phyloP scores from a whole-genome alignment of 2,329 filamentous ascomycete species.

The Aspergillus sp. region DNA sequence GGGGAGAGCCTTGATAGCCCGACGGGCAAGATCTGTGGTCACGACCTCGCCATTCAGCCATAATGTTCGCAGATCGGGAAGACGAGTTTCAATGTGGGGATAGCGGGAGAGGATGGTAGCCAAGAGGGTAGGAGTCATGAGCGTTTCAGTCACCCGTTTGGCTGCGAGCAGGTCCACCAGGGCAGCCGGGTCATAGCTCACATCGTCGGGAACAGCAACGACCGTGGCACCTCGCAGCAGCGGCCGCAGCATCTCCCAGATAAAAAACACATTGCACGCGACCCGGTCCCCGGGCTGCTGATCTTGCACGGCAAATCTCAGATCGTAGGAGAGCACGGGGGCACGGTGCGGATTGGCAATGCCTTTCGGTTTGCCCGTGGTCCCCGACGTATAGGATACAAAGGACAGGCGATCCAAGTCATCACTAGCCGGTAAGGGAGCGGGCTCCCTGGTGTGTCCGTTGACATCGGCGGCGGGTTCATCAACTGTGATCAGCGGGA shows the following conservation, averaged over 20 bases:
- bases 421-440: conserved; percentile 53
- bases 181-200: conserved; percentile 68
- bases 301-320: conserved; percentile 65
- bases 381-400: conserved; percentile 74
- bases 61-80: conserved; percentile 61
- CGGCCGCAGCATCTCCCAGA: conserved; percentile 77
- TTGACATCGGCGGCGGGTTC: conserved; percentile 28
- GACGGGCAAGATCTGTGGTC: conserved; percentile 65
- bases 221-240: conserved; percentile 69
- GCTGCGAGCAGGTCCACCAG: conserved; percentile 63
- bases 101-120: conserved; percentile 67
- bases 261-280: conserved; percentile 82
- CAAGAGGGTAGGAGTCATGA: conserved; percentile 76
- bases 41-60: conserved; percentile 83
- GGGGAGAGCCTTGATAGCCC: conserved; percentile 61
- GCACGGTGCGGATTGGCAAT: conserved; percentile 74
- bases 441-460: conserved; percentile 38
- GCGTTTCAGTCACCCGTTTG: conserved; percentile 66
- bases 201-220: conserved; percentile 66
- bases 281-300: conserved; percentile 66
- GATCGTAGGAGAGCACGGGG: conserved; percentile 64
- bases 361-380: conserved; percentile 72
- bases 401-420: conserved; percentile 70
- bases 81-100: conserved; percentile 54
- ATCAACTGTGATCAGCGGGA: conserved; percentile 60